Evolutionary conservation across 176 grass and related monocot genomes (phyloP), one percentile per base, ranked within the genome.

Genomic region (Carex myosuroides): DNA sequence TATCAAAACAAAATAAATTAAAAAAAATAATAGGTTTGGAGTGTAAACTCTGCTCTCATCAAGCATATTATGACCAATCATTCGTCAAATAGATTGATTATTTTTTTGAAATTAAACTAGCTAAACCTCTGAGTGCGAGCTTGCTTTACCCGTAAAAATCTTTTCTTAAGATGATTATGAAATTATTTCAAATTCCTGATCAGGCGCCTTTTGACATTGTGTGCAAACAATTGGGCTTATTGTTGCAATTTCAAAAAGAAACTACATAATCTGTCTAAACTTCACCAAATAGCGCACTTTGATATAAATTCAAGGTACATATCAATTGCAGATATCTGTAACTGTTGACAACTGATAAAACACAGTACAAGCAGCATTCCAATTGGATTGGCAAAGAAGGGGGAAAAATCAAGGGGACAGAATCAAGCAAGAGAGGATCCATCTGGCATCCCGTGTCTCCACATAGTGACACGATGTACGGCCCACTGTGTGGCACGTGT

Each of bases 301-400:
- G 4, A 52, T 52, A 13, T 10, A 73, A 24, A 73, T 74, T 75
- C 70, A 75, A 75, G 11, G 21, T 24, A 75, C 41, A 20, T 26
- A 56, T 56, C 73, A 55, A 77, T 77, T 77, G 50, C 46, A 77
- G 8, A 26, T 24, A 56, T 77, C 48, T 17, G 73, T 56, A 32
- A 55, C 64, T 41, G 21, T 55, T 83, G 80, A 68, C 80, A 83
- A 82, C 30, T 52, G 61, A 83, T 83, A 50, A 83, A 83, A 83
- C 61, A 67, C 68, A 64, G 80, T 83, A 68, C 80, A 26, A 67
- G 37, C 13, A 50, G 42, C 13, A 67, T 83, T 83, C 61, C 80
- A 83, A 83, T 83, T 64, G 32, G 79, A 81, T 57, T 71, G 68
- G 75, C 42, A 30, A 41, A 63, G 54, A 63, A 44, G 4, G 8